Evolutionary conservation across 2,329 filamentous ascomycete species (phyloP), one percentile per base, ranked within the genome.

Genomic region (Mollisia scopiformis): DNA sequence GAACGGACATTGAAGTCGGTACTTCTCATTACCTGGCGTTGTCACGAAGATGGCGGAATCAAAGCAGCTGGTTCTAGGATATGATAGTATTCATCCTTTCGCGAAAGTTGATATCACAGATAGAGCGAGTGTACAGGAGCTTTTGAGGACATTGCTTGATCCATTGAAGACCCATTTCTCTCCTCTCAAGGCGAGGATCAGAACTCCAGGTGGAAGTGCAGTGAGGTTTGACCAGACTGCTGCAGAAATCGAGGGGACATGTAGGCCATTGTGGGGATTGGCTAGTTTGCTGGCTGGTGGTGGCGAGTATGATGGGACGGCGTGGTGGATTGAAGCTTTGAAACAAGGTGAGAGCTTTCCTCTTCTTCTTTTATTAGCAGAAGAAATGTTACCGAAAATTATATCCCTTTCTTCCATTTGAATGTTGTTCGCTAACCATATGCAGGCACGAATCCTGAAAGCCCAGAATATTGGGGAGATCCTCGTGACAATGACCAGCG

Each of bases 141-240:
- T 88, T 11, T 81, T 89, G 14, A 76, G 77, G 37, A 82, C 86
- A 2, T 79, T 93, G 10, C 83, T 93, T 27, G 87, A 91, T 68
- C 90, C 90, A 8, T 79, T 93, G 5, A 80, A 87, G 61, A 83
- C 87, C 2, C 90, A 90, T 74, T 91, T 92, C 75, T 92, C 90
- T 1, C 85, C 87, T 0, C 72, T 79, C 46, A 84, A 84, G 70
- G 85, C 88, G 11, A 81, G 89, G 50, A 82, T 93, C 50, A 87
- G 85, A 69, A 84, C 88, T 25, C 84, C 84, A 1, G 90, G 90
- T 5, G 85, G 83, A 14, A 91, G 89, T 0, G 89, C 89, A 19
- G 91, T 91, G 21, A 81, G 89, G 27, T 93, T 93, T 73, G 91
- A 93, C 71, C 88, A 92, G 73, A 84, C 86, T 1, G 90, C 89